Base-by-base conservation (phyloP, 1,139 yeast species). In the Suhomyces bokatorum region DNA sequence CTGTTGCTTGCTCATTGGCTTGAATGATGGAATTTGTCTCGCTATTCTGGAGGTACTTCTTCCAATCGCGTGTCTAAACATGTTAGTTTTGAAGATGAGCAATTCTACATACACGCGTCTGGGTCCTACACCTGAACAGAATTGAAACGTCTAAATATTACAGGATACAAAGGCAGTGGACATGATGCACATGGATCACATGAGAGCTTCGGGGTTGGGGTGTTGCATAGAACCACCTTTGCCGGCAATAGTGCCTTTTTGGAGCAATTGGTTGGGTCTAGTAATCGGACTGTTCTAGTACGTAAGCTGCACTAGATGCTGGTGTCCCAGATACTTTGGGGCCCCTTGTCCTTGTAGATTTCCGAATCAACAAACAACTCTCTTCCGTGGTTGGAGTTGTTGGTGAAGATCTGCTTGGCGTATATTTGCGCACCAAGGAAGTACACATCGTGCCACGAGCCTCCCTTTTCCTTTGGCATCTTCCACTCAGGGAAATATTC, bases 401-500 rank as follows among this genome's bases (percentile, higher is more conserved):
- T 73, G 9, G 81, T 77, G 56, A 87, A 91, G 16, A 88, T 80
- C 65, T 89, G 96, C 64, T 88, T 89, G 17, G 96, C 83, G 38
- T 89, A 86, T 43, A 91, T 86, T 63, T 89, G 88, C 1, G 89
- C 96, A 2, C 98, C 98, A 49, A 91, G 70, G 59, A 91, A 88
- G 49, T 84, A 81, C 28, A 69, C 69, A 54, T 88, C 93, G 50
- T 86, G 84, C 80, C 81, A 77, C 24, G 76, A 70, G 8, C 86
- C 85, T 2, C 88, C 89, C 39, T 48, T 56, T 34, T 69, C 75
- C 56, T 72, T 72, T 36, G 81, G 79, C 55, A 83, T 83, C 65
- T 91, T 91, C 98, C 98, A 93, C 56, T 89, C 97, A 1, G 96
- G 89, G 67, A 93, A 93, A 64, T 93, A 91, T 42, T 91, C 98